Evolutionary conservation across 2,329 filamentous ascomycete genomes (phyloP).

Genomic region (Aurifilum marmelostoma): DNA sequence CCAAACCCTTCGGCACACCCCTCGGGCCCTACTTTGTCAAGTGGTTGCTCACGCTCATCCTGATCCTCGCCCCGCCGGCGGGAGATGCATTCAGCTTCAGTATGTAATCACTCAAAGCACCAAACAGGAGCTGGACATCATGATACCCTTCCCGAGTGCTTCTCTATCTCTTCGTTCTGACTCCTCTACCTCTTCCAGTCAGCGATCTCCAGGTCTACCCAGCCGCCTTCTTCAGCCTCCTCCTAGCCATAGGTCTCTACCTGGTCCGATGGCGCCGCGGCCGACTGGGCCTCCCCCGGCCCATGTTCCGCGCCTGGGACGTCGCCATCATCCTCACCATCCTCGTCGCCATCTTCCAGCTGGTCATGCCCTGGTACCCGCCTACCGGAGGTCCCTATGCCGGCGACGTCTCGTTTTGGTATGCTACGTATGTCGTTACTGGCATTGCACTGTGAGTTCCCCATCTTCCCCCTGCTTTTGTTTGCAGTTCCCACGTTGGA

Average conservation of each 20-base stretch:
- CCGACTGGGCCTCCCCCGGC: slow-evolving; percentile 49
- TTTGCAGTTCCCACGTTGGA: no score
- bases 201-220: slow-evolving; percentile 65
- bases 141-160: no score
- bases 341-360: slow-evolving; percentile 61
- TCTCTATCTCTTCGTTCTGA: no score
- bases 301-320: slow-evolving; percentile 64
- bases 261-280: slow-evolving; percentile 59
- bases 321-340: slow-evolving; percentile 62
- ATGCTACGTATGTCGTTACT: slow-evolving; percentile 68
- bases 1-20: slow-evolving; percentile 65
- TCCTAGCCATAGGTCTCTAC: slow-evolving; percentile 60
- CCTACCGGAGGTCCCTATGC: slow-evolving; percentile 61
- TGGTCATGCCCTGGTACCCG: slow-evolving; percentile 74
- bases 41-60: slow-evolving; percentile 58
- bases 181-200: slow-evolving; percentile 43
- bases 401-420: slow-evolving; percentile 74
- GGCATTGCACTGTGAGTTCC: slow-evolving; percentile 64
- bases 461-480: no score
- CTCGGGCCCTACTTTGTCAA: slow-evolving; percentile 61
- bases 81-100: slow-evolving; percentile 68
- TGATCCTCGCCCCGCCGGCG: slow-evolving; percentile 63
- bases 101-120: slow-evolving; percentile 31
- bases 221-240: slow-evolving; percentile 57
- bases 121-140: no score